Evolutionary conservation across 2,329 filamentous ascomycete species (phyloP), one percentile per base, ranked within the genome.

Genomic region (Colletotrichum sansevieriae): DNA sequence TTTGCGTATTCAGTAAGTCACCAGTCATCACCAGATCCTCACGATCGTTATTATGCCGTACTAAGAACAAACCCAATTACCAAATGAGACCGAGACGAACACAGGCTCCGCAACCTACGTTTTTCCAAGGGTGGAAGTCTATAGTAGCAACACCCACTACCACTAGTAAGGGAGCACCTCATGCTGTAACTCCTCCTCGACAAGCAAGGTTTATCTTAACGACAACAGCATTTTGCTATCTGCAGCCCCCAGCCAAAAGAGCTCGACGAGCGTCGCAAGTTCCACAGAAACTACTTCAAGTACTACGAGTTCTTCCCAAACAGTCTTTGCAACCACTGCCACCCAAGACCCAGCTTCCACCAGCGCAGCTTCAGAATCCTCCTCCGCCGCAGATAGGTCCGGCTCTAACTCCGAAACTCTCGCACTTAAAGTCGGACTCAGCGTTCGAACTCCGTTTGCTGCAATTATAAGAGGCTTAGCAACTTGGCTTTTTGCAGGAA

Each of bases 381-480:
- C 49, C 22, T 10, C 49, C 49, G 49, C 49, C 13, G 15, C 51
- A 13, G 9, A 37, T 39, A n/a, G 18, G 13, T 20, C 55, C 9
- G 10, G 3, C 25, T 25, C 25, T 25, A 3, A 25, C 25, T 25
- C 25, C 11, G 43, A 59, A 25, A 15, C 41, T 47, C 29, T 59
- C n/a, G 56, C 43, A 22, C 56, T 47, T n/a, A 59, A 59, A 37
- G 25, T 59, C n/a, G 56, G 56, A 5, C 56, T 59, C 10, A 29
- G 43, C 13, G 41, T 59, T 20, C 43, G 56, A 5, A 59, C 37
- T 11, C 56, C 56, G 3, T 22, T 59, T 0, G 43, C 15, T n/a
- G 56, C 43, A 3, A 15, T 47, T 12, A 6, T 59, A 4, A 29
- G 29, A 8, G 56, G 10, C 6, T n/a, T 49, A 3, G 55, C 25